Evolutionary conservation across 306 rosid species (phyloP), one percentile per base, ranked within the genome.

Genomic region (Fragaria vesca): DNA sequence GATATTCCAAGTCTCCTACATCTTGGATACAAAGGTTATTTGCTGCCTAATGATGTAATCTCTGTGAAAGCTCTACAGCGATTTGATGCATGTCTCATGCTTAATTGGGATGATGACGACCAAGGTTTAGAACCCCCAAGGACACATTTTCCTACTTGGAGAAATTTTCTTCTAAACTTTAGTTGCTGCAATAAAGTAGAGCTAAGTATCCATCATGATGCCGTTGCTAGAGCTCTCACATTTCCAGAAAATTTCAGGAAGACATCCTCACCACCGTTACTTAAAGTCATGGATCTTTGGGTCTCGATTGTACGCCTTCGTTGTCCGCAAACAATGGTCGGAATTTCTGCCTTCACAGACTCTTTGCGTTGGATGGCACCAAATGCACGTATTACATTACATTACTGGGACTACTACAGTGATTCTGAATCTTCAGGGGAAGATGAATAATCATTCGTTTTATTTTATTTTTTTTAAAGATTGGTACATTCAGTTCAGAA

Each of bases 301-400:
- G 36, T 61, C 20, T 24, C 0, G 38, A 24, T 61, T 28, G 9
- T 4, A 61, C 40, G 38, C 12, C 18, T 28, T 28, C 20, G 20
- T 62, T 62, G 40, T 30, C 40, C 42, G 11, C 40, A 28, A 30
- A 62, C 67, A 62, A 6, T 62, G 67, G 67, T 4, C 9, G 2
- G 3, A 12, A 17, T 12, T 30, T 62, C 20, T 12, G 42, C 17
- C n/a, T 62, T 62, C 42, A 30, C 20, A 4, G 40, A 30, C 40
- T 13, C 67, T 62, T 30, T 62, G 40, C 3, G 20, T 62, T 62
- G 67, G 66, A 60, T 60, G 66, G 36, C 66, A 60, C 66, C 66
- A 3, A 0, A 24, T 3, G 66, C 65, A 8, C 0, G 1, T 12
- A 8, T 21, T 60, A 60, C 16, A 3, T 2, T 21, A 21, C 0